Conservation (phyloP, 768 basidiomycete species). For the Polyporus arcularius region DNA sequence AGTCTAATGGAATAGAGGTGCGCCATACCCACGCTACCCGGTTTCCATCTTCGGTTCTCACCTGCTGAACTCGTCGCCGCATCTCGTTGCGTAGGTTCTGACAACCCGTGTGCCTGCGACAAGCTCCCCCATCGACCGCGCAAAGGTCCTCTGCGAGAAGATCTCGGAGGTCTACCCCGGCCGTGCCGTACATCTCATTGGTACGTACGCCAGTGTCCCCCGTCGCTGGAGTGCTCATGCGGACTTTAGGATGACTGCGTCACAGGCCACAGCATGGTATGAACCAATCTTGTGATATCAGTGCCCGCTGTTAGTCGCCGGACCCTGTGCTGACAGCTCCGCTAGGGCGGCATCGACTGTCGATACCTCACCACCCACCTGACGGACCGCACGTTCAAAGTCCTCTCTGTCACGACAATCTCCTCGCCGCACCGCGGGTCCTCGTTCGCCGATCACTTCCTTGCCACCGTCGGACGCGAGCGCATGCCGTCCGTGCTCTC, state of each 20-base stretch:
- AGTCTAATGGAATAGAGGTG: constrained; percentile 78
- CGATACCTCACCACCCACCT: constrained; percentile 86
- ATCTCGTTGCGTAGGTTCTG: constrained; percentile 49
- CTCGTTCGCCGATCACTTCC: constrained; percentile 89
- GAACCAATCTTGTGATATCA: constrained; percentile 11
- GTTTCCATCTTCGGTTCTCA: neutral
- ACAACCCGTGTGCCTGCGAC: constrained; percentile 95
- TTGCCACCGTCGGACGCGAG: constrained; percentile 65
- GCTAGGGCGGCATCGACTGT: constrained; percentile 89
- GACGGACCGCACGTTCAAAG: constrained; percentile 71
- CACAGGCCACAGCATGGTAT: constrained; percentile 76
- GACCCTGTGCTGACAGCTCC: constrained; percentile 12
- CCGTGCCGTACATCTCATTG: constrained; percentile 85
- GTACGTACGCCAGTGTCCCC: constrained; percentile 35
- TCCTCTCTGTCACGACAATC: constrained; percentile 90
- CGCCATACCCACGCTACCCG: neutral
- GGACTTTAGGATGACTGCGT: constrained; percentile 18
- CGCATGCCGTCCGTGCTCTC: constrained; percentile 72
- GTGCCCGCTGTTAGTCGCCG: neutral
- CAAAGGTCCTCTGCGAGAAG: constrained; percentile 82
- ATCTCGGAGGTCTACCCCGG: constrained; percentile 83
- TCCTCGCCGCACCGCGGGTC: constrained; percentile 95
- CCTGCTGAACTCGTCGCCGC: neutral
- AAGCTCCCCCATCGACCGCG: constrained; percentile 84
- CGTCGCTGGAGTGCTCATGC: constrained; percentile 29